Conservation (phyloP, 768 basidiomycete species). For the Mycena alexandri region DNA sequence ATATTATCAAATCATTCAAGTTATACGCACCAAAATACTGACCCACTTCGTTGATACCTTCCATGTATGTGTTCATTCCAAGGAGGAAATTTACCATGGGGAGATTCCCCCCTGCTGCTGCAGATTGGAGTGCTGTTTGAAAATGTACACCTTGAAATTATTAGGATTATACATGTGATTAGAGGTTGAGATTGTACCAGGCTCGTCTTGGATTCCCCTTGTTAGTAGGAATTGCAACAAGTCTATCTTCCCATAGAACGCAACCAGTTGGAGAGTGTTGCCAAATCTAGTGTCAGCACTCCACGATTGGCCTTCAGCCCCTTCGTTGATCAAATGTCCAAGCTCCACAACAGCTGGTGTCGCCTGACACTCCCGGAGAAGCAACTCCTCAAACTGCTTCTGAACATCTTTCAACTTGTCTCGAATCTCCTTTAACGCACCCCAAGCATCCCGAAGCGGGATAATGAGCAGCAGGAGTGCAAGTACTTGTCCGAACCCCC, state of each 20-base stretch:
- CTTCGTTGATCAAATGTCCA: not conserved
- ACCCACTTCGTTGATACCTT: not conserved
- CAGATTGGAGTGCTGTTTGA: not conserved
- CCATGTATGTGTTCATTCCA: not conserved
- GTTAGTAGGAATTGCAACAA: too few relatives aligned
- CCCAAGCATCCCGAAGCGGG: too few relatives aligned
- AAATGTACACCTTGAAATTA: not conserved
- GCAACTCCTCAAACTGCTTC: conserved; percentile 2
- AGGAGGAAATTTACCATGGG: not conserved
- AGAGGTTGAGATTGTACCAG: not conserved
- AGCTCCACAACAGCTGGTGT: not conserved
- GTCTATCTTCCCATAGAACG: too few relatives aligned
- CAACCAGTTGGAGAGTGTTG: too few relatives aligned
- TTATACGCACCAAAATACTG: too few relatives aligned
- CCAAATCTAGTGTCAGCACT: too few relatives aligned
- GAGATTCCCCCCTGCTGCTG: not conserved
- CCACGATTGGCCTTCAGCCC: too few relatives aligned
- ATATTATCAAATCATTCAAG: too few relatives aligned
- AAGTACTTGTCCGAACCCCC: too few relatives aligned
- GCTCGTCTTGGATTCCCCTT: too few relatives aligned
- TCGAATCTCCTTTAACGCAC: too few relatives aligned
- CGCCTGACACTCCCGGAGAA: conserved; percentile 2
- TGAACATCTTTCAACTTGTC: not conserved
- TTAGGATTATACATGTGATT: not conserved
- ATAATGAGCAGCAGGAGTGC: too few relatives aligned